Base-by-base conservation (phyloP, 169 alveolate species). In the Babesia bovis region DNA sequence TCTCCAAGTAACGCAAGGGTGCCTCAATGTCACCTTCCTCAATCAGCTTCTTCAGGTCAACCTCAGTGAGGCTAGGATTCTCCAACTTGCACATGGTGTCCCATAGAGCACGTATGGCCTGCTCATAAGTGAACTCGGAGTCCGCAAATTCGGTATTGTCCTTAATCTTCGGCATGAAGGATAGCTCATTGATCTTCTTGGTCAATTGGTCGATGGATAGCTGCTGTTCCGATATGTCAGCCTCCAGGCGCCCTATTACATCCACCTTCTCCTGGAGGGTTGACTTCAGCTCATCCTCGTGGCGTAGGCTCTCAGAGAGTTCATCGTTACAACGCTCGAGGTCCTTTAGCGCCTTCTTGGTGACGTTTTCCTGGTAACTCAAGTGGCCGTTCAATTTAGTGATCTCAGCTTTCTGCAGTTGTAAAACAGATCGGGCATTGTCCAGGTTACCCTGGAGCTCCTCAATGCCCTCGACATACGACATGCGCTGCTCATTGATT, bases 401-500 rank as follows among this genome's bases (percentile, higher is more conserved):
- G 13, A 71, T 58, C 73, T 71, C 82, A 4, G 52, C 66, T 56
- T 71, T 56, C 51, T 77, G 85, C 2, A 77, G 66, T 60, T 66
- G 85, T 52, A 77, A 42, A 28, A 77, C 63, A 23, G 75, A 68
- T 32, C 70, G 66, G 19, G 85, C 66, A 40, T 66, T 77, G 75
- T 77, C 85, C 59, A 77, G 32, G 19, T 66, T 58, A 45, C 59
- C 60, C 44, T 68, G 85, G 28, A 51, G 50, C 35, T 77, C 85
- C 15, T 47, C 61, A 7, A 77, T 49, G 10, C 85, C 85, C 56
- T 77, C 85, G 45, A 77, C 59, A 59, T 77, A 77, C 28, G 85
- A 77, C 81, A 77, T 44, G 41, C 76, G 58, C 74, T 77, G 82
- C 66, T 77, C 85, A 41, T 77, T 77, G 15, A 77, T 45, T 60